Conservation (phyloP, 768 basidiomycete genomes). For the Gyrodon lividus region DNA sequence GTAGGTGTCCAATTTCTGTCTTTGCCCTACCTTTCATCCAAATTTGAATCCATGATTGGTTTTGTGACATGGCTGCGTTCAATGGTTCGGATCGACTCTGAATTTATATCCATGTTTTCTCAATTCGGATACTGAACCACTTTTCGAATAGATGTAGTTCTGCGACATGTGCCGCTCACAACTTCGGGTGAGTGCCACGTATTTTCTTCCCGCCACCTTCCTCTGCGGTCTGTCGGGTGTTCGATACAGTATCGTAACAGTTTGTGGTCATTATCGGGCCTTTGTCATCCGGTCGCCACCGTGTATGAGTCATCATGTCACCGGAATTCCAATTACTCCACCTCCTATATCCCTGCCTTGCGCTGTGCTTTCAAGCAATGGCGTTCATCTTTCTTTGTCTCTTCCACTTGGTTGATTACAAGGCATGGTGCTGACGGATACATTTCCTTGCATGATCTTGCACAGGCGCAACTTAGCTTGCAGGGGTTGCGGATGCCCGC, state of each 20-base stretch:
- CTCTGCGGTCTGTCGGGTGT: neutral
- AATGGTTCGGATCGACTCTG: constrained; percentile 10
- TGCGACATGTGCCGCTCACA: constrained; percentile 74
- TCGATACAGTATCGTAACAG: neutral
- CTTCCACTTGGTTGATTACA: constrained; percentile 14
- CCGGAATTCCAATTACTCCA: constrained; percentile 23
- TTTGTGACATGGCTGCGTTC: constrained; percentile 14
- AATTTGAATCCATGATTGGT: constrained; percentile 20
- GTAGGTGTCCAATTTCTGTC: constrained; percentile 43
- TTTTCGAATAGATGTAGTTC: constrained; percentile 53
- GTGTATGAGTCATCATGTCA: constrained; percentile 17
- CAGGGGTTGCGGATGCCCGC: constrained; percentile 73
- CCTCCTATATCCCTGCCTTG: constrained; percentile 28
- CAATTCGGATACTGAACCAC: constrained; percentile 9
- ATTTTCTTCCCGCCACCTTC: constrained; percentile 10
- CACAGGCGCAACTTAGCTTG: constrained; percentile 74
- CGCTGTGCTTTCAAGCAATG: too few species aligned
- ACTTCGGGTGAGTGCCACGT: constrained; percentile 68
- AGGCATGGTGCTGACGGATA: constrained; percentile 43
- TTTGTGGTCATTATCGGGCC: neutral
- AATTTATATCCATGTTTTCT: constrained; percentile 7
- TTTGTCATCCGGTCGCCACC: neutral
- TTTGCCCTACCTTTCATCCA: neutral
- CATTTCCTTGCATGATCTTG: constrained; percentile 49
- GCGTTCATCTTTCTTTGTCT: neutral